phyloP scores from a whole-genome alignment of 1,139 yeast genomes.

The Suhomyces bolitotheri region DNA sequence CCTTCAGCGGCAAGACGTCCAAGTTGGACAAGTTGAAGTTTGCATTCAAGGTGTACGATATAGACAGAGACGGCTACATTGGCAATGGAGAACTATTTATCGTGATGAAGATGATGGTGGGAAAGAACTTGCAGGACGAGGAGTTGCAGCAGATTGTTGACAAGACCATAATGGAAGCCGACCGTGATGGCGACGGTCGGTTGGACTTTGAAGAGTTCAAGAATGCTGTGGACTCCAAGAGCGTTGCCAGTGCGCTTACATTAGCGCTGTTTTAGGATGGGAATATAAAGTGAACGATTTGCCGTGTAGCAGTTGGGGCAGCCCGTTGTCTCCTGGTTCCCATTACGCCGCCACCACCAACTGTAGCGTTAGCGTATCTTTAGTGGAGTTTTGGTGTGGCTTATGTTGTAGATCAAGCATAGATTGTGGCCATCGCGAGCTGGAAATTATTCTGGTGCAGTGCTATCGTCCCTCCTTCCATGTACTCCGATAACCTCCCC shows the following conservation, averaged over 20 bases:
- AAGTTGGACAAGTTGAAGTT: constrained; percentile 81
- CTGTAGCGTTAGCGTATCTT: too few relatives aligned
- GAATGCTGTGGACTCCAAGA: constrained; percentile 67
- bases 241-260: constrained; percentile 62
- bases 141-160: constrained; percentile 96
- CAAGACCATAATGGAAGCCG: constrained; percentile 94
- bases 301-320: too few relatives aligned
- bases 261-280: constrained; percentile 42
- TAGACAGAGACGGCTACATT: constrained; percentile 91
- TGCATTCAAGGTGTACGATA: constrained; percentile 93
- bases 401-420: too few relatives aligned
- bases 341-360: too few relatives aligned
- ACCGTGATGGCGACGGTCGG: constrained; percentile 85
- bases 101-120: constrained; percentile 97
- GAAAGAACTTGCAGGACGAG: constrained; percentile 78
- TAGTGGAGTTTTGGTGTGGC: too few relatives aligned
- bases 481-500: constrained; percentile 4
- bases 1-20: constrained; percentile 86
- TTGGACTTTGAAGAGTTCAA: constrained; percentile 86
- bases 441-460: too few relatives aligned
- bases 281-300: too few relatives aligned
- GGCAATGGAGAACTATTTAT: constrained; percentile 93
- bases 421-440: too few relatives aligned
- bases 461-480: too few relatives aligned
- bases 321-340: too few relatives aligned